Evolutionary conservation across 2,329 filamentous ascomycete species (phyloP), one percentile per base, ranked within the genome.

Genomic region (Trichoderma oligosporum): DNA sequence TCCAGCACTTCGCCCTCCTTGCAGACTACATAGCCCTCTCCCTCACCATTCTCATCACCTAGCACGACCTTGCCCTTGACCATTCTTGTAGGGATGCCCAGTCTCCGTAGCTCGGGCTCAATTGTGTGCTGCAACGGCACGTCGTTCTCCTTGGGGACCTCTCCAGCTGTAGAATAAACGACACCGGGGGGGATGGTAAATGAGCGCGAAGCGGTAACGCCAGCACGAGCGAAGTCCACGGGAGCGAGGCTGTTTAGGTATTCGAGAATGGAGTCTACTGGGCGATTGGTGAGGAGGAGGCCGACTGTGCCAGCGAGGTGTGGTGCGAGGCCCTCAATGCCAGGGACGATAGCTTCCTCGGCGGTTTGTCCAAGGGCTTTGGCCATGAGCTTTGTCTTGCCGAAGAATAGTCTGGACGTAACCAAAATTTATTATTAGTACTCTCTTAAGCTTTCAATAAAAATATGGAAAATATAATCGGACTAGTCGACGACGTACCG

Each of bases 341-440:
- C 89, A 42, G 89, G 83, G 65, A 90, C 88, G 74, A 89, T 83
- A 75, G 92, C 90, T 67, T 90, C 88, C 68, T 89, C 87, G 64
- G 85, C 81, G 54, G 80, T 86, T 63, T 83, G 82, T 70, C 94
- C 94, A 24, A 99, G 87, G 57, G 94, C 92, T 76, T 94, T 93
- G 67, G 89, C 86, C 91, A 97, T 97, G 73, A 99, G 92, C 78
- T 97, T 97, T 60, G 93, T 97, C 80, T 97, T 99, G 77, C 93
- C 94, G 76, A 97, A 97, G 84, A 97, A 97, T 72, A 99, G 79
- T 66, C 92, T 94, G 67, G 46, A 48, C 14, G 20, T 16, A 18
- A 9, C 7, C 24, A 44, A 27, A 4, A 25, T 8, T 46, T 14
- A 18, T 20, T n/a, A 8, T 27, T 12, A 9, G n/a, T 7, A 39